Percentiles rank a stretch among this genome's conserved stretches.
Evolutionary conservation across 805 yeast species (phyloP).

Genomic region (Candida silvicultrix): DNA sequence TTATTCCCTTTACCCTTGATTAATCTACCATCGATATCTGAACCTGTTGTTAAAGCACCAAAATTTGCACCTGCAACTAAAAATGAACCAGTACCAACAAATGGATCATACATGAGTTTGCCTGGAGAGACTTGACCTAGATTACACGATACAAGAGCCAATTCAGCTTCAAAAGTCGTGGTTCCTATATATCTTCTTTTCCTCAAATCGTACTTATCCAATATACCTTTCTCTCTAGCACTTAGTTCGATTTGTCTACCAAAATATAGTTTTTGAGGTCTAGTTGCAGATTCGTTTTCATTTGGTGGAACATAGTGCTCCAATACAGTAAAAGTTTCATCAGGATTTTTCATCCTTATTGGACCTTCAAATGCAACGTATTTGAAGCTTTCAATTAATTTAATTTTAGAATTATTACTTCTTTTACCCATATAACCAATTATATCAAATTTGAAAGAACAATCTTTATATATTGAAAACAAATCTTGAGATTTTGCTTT

Average conservation of each 20-base stretch:
- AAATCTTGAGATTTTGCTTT: conserved; percentile 20
- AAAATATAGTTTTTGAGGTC: conserved; percentile 59
- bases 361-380: conserved; percentile 73
- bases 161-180: conserved; percentile 93
- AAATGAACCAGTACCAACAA: conserved; percentile 95
- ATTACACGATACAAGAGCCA: conserved; percentile 82
- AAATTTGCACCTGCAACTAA: conserved; percentile 80
- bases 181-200: conserved; percentile 89
- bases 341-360: conserved; percentile 72
- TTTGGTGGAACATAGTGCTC: conserved; percentile 62
- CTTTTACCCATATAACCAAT: conserved; percentile 71
- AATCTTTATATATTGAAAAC: conserved; percentile 28
- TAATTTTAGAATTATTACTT: conserved; percentile 41
- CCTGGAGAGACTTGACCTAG: conserved; percentile 68
- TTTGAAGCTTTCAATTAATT: conserved; percentile 63
- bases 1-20: conserved; percentile 61
- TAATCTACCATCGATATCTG: conserved; percentile 86
- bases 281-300: conserved; percentile 32
- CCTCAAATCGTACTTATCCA: conserved; percentile 77
- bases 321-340: conserved; percentile 59
- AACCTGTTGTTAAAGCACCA: conserved; percentile 77
- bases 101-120: conserved; percentile 82
- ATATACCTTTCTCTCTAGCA: conserved; percentile 53
- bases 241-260: conserved; percentile 65
- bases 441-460: conserved; percentile 76